A percentile compares a stretch with the other conserved stretches of the same genome.
Conservation (phyloP, 371 early-diverging fungal genomes). For the Umbelopsis sp. region DNA sequence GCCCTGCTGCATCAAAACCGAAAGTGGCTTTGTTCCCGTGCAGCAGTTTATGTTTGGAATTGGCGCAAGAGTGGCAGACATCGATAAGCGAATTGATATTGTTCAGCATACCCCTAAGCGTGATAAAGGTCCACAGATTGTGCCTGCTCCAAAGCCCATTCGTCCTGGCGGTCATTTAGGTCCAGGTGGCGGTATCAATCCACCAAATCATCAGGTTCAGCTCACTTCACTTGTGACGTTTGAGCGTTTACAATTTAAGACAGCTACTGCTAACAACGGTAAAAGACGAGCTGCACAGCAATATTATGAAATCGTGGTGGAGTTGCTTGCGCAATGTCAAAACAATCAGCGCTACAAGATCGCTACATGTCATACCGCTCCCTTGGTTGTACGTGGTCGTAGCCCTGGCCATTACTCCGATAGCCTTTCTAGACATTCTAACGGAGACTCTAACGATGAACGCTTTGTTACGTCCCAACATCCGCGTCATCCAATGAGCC, state of each 20-base stretch:
- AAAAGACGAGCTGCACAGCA: conserved; percentile 82
- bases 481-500: conserved; percentile 6
- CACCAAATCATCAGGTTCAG: background rate
- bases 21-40: conserved; percentile 26
- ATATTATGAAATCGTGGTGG: conserved; percentile 68
- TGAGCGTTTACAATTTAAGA: conserved; percentile 88
- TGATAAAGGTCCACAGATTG: conserved; percentile 86
- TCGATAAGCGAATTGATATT: conserved; percentile 69
- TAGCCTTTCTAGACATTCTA: conserved; percentile 21
- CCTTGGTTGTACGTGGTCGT: conserved; percentile 83
- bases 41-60: conserved; percentile 72
- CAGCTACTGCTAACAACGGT: conserved; percentile 87
- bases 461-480: background rate
- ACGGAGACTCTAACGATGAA: conserved; percentile 10
- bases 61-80: conserved; percentile 57
- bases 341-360: conserved; percentile 46
- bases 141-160: conserved; percentile 67
- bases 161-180: conserved; percentile 51
- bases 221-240: conserved; percentile 57
- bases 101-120: conserved; percentile 94
- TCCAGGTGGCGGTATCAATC: background rate
- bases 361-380: conserved; percentile 67
- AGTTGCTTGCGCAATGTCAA: conserved; percentile 61
- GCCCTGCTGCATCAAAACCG: conserved; percentile 43
- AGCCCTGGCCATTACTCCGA: conserved; percentile 85